Conservation (phyloP, 169 alveolate genomes). For the Plasmodium knowlesi region DNA sequence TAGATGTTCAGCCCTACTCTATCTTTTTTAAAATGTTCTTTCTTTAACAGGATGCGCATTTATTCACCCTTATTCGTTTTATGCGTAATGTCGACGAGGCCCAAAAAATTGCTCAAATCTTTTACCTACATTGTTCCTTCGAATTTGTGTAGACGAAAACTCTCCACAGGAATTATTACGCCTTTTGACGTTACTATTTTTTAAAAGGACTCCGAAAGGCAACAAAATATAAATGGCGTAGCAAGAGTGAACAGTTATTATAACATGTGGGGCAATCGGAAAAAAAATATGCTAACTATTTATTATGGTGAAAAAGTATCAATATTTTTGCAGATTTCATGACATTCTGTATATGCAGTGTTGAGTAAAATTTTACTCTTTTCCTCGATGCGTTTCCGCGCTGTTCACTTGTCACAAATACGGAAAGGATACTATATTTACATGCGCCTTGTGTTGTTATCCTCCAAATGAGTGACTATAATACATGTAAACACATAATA, state of each 20-base stretch:
- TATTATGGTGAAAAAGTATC: not conserved
- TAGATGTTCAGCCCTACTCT: not conserved
- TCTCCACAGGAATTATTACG: not conserved
- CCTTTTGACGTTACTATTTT: not conserved
- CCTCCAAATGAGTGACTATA: not conserved
- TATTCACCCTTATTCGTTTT: not conserved
- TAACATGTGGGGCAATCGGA: not conserved
- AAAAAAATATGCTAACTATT: not conserved
- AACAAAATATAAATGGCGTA: not conserved
- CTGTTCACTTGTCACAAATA: too few species aligned
- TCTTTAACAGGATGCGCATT: not conserved
- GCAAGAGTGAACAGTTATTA: not conserved
- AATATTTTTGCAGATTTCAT: not conserved
- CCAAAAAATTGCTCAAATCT: not conserved
- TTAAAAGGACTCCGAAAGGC: not conserved
- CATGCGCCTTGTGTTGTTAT: not conserved
- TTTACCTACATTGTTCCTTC: constrained; percentile 32
- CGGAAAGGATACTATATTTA: not conserved
- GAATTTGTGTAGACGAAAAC: constrained; percentile 57
- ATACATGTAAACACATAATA: not conserved
- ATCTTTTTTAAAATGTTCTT: not conserved
- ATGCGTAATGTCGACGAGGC: not conserved
- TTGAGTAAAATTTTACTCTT: not conserved
- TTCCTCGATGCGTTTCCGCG: not conserved
- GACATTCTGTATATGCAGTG: not conserved